phyloP scores from a whole-genome alignment of 345 rosid genomes.

The Eucalyptus lansdowneana region DNA sequence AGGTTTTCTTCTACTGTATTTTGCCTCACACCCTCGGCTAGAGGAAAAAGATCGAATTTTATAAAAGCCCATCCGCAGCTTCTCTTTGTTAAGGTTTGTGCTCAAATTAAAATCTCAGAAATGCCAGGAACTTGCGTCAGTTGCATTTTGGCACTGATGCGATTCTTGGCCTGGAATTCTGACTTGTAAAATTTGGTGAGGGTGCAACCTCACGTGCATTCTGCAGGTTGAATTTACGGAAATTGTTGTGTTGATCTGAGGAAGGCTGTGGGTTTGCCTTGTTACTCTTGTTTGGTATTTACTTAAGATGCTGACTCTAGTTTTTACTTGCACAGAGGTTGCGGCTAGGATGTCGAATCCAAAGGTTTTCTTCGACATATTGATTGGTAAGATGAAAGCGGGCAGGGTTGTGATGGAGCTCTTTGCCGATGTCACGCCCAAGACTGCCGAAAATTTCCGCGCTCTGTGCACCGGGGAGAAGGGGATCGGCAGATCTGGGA shows the following conservation, averaged over 20 bases:
- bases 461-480: slow-evolving; percentile 83
- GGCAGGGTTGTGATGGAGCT: slow-evolving; percentile 80
- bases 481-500: slow-evolving; percentile 48
- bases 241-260: not conserved
- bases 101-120: not conserved
- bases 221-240: not conserved
- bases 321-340: not conserved
- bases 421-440: slow-evolving; percentile 57
- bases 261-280: not conserved
- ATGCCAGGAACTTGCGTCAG: too few relatives aligned
- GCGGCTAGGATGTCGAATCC: slow-evolving; percentile 40
- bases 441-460: slow-evolving; percentile 67
- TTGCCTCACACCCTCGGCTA: not conserved
- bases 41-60: not conserved
- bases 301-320: not conserved
- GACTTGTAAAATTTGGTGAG: not conserved
- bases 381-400: slow-evolving; percentile 51
- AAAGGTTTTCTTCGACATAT: slow-evolving; percentile 62
- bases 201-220: not conserved
- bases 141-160: not conserved
- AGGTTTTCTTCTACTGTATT: not conserved
- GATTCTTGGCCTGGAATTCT: not conserved
- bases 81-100: not conserved
- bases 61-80: not conserved
- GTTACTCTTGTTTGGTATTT: not conserved